A percentile compares a stretch with the other conserved stretches of the same genome.
Evolutionary conservation across 108 stramenopile species (phyloP).

Genomic region (Nitzschia sp.): DNA sequence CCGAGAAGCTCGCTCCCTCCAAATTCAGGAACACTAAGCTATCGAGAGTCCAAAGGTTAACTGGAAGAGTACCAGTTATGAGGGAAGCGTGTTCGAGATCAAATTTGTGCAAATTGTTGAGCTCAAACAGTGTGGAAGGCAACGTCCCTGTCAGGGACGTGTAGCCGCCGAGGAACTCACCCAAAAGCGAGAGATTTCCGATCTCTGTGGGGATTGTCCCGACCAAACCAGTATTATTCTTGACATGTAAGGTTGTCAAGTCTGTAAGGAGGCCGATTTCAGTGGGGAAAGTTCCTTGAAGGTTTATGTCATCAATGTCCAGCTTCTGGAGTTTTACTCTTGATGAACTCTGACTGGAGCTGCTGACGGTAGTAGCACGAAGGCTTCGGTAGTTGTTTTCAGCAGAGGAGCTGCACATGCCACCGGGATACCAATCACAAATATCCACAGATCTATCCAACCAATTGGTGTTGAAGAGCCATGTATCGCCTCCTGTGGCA

Average conservation of each 20-base stretch:
- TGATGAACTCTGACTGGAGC: not conserved
- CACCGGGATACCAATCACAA: slow-evolving; percentile 19
- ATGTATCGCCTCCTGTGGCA: slow-evolving; percentile 3
- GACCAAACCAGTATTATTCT: not conserved
- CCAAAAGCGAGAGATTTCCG: not conserved
- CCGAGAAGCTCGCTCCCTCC: not conserved
- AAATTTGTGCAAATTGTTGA: not conserved
- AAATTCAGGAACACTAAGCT: not conserved
- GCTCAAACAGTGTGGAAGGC: not conserved
- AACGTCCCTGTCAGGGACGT: not conserved
- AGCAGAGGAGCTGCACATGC: not conserved
- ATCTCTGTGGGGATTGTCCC: not conserved
- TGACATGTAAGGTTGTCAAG: not conserved
- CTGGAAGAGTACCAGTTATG: not conserved
- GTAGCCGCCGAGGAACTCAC: not conserved
- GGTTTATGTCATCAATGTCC: not conserved
- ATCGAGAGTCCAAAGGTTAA: not conserved
- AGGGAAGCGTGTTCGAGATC: not conserved
- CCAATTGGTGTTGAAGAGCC: not conserved
- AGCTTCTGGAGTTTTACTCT: not conserved
- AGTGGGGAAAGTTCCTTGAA: not conserved
- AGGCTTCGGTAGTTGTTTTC: not conserved
- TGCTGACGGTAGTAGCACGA: not conserved
- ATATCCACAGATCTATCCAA: not conserved
- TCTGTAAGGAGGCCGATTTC: not conserved